These are phyloP conservation scores for Solanum hybrid DNA, from an alignment of 305 asterid species.

Conservation along the genomic window DNA sequence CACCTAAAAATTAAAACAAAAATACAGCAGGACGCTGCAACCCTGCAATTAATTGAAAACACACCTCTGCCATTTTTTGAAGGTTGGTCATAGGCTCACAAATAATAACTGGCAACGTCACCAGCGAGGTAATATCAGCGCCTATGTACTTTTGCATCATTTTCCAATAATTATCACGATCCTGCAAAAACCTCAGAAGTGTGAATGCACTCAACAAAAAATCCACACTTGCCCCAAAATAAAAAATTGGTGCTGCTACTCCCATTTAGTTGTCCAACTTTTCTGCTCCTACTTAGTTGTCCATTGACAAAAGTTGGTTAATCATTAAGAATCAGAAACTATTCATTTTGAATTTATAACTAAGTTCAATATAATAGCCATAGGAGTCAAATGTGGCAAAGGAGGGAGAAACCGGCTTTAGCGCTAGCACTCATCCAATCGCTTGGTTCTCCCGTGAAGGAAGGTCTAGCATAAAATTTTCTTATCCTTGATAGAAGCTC, in stretches of 20 bases:
- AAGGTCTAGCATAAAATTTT: neutral
- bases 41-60: constrained; percentile 1
- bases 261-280: neutral
- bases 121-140: constrained; percentile 53
- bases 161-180: constrained; percentile 51
- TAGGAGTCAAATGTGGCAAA: neutral
- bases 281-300: neutral
- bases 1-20: neutral
- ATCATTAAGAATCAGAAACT: neutral
- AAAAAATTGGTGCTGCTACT: neutral
- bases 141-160: constrained; percentile 61
- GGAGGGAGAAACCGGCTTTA: neutral
- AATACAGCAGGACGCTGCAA: neutral
- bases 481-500: neutral
- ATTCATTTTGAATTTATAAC: neutral
- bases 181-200: constrained; percentile 14
- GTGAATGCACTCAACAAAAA: neutral
- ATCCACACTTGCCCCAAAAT: neutral
- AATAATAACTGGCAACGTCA: constrained; percentile 58
- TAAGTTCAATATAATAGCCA: neutral
- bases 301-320: neutral
- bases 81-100: constrained; percentile 73
- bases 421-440: neutral
- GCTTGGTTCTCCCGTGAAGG: neutral
- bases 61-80: constrained; percentile 70